Conservation (phyloP, 2,329 filamentous ascomycete genomes). For the Clonostachys rhizophaga region DNA sequence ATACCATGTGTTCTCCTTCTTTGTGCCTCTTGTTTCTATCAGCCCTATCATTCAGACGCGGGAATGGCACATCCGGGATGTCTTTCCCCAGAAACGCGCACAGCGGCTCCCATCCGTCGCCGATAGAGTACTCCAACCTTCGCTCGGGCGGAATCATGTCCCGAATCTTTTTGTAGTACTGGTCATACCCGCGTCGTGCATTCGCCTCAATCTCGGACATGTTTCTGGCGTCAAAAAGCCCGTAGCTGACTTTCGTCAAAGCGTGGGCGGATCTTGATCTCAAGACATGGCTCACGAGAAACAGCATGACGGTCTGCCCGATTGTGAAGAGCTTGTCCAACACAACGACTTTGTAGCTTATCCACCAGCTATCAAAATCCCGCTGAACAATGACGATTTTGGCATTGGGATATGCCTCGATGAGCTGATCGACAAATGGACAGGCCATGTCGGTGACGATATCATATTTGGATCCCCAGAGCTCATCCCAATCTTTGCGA, state of each 20-base stretch:
- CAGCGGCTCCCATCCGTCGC: constrained; percentile 26
- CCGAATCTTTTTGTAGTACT: constrained; percentile 17
- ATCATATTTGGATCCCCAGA: constrained; percentile 17
- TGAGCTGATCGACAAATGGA: constrained; percentile 16
- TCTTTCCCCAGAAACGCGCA: constrained; percentile 25
- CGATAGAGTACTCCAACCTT: constrained; percentile 19
- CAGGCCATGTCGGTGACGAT: constrained; percentile 19
- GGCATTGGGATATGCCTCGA: constrained; percentile 20
- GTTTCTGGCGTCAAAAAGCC: constrained; percentile 14
- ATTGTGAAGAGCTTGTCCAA: constrained; percentile 12
- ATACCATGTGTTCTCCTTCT: not conserved
- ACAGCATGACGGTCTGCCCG: constrained; percentile 6
- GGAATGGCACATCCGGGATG: constrained; percentile 20
- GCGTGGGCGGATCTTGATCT: constrained; percentile 16
- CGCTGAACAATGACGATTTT: constrained; percentile 23
- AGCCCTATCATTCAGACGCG: constrained; percentile 13
- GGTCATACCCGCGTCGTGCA: constrained; percentile 14
- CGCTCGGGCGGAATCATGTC: constrained; percentile 14
- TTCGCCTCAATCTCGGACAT: constrained; percentile 12
- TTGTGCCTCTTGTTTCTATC: constrained; percentile 1
- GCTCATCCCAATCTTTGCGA: constrained; percentile 21
- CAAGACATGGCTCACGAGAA: constrained; percentile 17
- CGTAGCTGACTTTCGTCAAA: constrained; percentile 15
- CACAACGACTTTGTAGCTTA: constrained; percentile 19
- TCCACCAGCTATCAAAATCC: constrained; percentile 21